Percentiles rank a stretch among this genome's conserved stretches.
Conservation (phyloP, 2,329 filamentous ascomycete genomes). For the Aciculosporium take region DNA sequence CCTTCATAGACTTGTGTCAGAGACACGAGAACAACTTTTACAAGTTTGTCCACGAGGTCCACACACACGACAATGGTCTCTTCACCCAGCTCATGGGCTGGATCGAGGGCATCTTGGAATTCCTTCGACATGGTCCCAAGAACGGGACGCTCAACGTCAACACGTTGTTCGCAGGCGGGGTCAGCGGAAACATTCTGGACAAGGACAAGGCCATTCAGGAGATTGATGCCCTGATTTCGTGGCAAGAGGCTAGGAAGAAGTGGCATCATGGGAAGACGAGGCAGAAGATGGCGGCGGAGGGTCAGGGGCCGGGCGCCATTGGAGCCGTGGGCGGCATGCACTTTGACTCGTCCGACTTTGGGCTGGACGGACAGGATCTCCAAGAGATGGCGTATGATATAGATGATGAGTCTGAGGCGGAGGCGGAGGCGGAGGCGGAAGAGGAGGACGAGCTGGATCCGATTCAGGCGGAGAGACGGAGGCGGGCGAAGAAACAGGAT, state of each 20-base stretch:
- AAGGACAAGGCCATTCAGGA: slow-evolving; percentile 60
- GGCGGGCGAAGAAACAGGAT: slow-evolving; percentile 65
- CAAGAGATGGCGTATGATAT: slow-evolving; percentile 76
- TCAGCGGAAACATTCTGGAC: slow-evolving; percentile 53
- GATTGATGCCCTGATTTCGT: slow-evolving; percentile 74
- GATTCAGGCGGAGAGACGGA: slow-evolving; percentile 70
- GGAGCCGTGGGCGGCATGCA: slow-evolving; percentile 38
- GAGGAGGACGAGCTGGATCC: slow-evolving; percentile 71
- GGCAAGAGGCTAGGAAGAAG: slow-evolving; percentile 91
- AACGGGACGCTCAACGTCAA: slow-evolving; percentile 90
- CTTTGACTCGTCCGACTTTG: slow-evolving; percentile 79
- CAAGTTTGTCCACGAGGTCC: slow-evolving; percentile 97
- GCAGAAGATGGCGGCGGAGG: slow-evolving; percentile 94
- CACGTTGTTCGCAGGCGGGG: slow-evolving; percentile 70
- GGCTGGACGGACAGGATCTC: slow-evolving; percentile 72
- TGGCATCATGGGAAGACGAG: slow-evolving; percentile 97
- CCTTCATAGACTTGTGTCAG: slow-evolving; percentile 92
- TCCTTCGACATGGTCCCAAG: slow-evolving; percentile 71
- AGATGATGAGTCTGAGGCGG: slow-evolving; percentile 48
- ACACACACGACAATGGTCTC: slow-evolving; percentile 88
- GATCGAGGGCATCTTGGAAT: slow-evolving; percentile 91
- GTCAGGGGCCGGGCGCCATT: slow-evolving; percentile 31
- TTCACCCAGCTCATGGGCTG: slow-evolving; percentile 95
- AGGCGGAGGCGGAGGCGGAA: slow-evolving; percentile 61
- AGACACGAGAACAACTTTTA: slow-evolving; percentile 95